Evolutionary conservation across 768 basidiomycete genomes (phyloP), one percentile per base, ranked within the genome.

Genomic region (Glaciozyma martinii): DNA sequence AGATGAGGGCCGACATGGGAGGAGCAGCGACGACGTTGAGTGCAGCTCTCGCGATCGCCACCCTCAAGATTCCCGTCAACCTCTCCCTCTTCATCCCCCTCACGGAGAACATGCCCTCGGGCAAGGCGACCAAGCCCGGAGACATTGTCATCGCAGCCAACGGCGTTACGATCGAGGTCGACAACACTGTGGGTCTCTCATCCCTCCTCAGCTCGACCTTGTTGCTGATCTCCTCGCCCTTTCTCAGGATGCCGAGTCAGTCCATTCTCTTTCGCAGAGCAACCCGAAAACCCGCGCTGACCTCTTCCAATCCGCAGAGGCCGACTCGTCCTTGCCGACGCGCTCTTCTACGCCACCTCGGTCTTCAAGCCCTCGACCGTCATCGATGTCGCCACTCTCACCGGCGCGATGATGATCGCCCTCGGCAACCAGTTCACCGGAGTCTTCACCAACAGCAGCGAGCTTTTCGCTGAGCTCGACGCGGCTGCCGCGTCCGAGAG

Each of bases 1-100:
- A 60, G 19, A 89, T 90, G 88, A 83, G 88, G 47, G 89, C 81
- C 3, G 89, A 90, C 72, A 91, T 91, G 90, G 90, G 89, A 81
- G 75, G 63, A 76, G 90, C 90, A 7, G 89, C 90, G 2, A 80
- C 86, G 1, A 87, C 91, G 19, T 82, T 85, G 52, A 80, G 86
- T 1, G 79, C 89, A 12, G 82, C 86, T 4, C 78, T 86, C 68
- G 89, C 88, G 12, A 86, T 90, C 68, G 89, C 90, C 12, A 84
- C 88, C 76, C 82, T 92, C 49, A 78, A 83, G 68, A 77, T 92
- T n/a, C 89, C 88, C 13, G 79, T 92, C 76, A 90, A 91, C 74
- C 78, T 90, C 60, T 81, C 89, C 30, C 82, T 84, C 16, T 78
- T 83, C 32, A 85, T 85, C 0, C 88, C 90, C 4, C 79, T 93